Evolutionary conservation across 441 rosid species (phyloP).

Genomic region (Euphorbia celastroides): DNA sequence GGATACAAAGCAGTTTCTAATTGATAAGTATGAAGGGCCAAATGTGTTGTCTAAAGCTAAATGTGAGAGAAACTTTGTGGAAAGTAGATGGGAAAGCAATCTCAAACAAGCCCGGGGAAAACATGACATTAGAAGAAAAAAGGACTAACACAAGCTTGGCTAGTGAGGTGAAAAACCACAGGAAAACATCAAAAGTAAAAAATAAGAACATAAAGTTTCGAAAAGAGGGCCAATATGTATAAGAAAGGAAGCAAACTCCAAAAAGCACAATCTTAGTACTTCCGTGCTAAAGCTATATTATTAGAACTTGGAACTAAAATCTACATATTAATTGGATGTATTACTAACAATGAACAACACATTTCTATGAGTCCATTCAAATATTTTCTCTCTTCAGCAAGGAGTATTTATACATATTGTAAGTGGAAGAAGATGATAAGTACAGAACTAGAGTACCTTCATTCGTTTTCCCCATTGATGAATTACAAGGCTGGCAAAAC

Average conservation of each 20-base stretch:
- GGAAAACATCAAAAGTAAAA: too few species aligned
- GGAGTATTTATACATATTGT: not conserved
- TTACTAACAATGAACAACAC: constrained; percentile 1
- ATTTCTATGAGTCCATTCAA: not conserved
- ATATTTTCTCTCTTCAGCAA: not conserved
- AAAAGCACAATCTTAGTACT: not conserved
- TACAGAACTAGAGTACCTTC: constrained; percentile 22
- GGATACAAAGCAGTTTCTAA: too few species aligned
- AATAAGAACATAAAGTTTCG: too few species aligned
- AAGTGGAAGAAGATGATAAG: not conserved
- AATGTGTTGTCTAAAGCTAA: too few species aligned
- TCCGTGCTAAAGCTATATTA: not conserved
- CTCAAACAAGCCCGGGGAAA: too few species aligned
- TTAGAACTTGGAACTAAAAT: not conserved
- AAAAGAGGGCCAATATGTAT: not conserved
- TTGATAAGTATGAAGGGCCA: too few species aligned
- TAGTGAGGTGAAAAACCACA: constrained; percentile 3
- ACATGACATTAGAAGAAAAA: too few species aligned
- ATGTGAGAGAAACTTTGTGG: too few species aligned
- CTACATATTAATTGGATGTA: not conserved
- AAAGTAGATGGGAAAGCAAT: too few species aligned
- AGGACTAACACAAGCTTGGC: too few species aligned
- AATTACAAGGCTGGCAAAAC: not conserved
- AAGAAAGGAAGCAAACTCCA: not conserved
- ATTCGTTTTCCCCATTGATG: constrained; percentile 26